Conservation (phyloP, 345 rosid genomes). For the Acer yangbiense region DNA sequence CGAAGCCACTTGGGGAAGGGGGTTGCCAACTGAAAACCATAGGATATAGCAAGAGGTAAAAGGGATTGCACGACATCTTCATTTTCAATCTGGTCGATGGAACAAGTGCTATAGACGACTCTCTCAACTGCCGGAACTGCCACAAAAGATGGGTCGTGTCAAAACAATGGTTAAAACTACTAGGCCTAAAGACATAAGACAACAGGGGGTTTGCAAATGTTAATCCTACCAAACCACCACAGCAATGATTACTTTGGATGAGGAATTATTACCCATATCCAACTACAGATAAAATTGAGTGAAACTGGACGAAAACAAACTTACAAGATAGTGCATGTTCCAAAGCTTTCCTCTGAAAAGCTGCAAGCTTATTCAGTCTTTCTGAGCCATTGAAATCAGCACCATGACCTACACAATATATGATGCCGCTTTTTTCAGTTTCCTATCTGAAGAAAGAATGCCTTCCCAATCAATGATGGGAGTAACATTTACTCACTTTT, state of each 20-base stretch:
- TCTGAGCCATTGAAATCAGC: slow-evolving; percentile 33
- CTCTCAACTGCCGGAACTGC: slow-evolving; percentile 67
- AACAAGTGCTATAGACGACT: slow-evolving; percentile 92
- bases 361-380: slow-evolving; percentile 75
- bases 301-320: slow-evolving; percentile 17
- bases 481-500: neutral
- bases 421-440: neutral
- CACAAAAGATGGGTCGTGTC: neutral
- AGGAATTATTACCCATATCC: too few relatives aligned
- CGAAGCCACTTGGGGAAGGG: slow-evolving; percentile 78
- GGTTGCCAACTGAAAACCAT: slow-evolving; percentile 59
- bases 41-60: slow-evolving; percentile 52
- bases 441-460: neutral
- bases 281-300: neutral
- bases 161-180: neutral
- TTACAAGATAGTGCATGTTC: slow-evolving; percentile 81
- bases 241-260: too few relatives aligned
- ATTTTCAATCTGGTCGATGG: slow-evolving; percentile 80
- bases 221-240: neutral
- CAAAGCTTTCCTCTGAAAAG: slow-evolving; percentile 85
- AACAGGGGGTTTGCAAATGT: too few relatives aligned
- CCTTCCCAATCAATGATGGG: neutral
- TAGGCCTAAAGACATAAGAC: too few relatives aligned
- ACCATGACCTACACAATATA: slow-evolving; percentile 28
- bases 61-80: slow-evolving; percentile 80